A percentile compares a stretch with the other conserved stretches of the same genome.
These are phyloP conservation scores for Purpureocillium takamizusanense DNA, from an alignment of 2,329 filamentous ascomycete species.

Conservation along the genomic window DNA sequence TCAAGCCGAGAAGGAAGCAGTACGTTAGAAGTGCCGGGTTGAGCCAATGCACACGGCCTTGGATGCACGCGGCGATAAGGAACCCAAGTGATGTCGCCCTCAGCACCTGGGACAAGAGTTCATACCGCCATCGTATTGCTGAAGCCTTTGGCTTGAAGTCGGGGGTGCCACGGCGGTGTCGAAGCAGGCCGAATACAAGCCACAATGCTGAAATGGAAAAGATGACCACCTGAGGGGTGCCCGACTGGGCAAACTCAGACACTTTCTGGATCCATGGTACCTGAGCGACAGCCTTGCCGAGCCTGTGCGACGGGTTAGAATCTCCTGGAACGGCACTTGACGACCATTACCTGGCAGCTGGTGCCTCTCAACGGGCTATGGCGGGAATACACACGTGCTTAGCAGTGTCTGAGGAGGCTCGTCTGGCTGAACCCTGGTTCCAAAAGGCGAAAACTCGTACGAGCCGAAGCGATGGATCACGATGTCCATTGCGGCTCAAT, in stretches of 20 bases:
- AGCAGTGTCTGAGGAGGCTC: not conserved
- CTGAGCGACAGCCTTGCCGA: conserved; percentile 5
- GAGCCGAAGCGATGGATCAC: conserved; percentile 19
- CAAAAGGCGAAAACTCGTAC: conserved; percentile 20
- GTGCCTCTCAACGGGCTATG: no score
- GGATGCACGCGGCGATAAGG: conserved; percentile 24
- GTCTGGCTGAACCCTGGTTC: conserved; percentile 1
- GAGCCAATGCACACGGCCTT: conserved; percentile 23
- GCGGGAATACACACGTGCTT: not conserved
- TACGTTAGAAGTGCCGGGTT: conserved; percentile 28
- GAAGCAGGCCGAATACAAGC: conserved; percentile 22
- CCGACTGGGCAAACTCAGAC: conserved; percentile 29
- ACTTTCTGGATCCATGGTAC: conserved; percentile 29
- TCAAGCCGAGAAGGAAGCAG: conserved; percentile 32
- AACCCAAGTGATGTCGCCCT: conserved; percentile 30
- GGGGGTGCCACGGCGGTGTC: conserved; percentile 16
- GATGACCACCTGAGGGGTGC: conserved; percentile 27
- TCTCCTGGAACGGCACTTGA: no score
- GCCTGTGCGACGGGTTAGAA: not conserved
- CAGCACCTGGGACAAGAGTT: conserved; percentile 31
- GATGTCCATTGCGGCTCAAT: conserved; percentile 16
- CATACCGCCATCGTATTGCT: conserved; percentile 30
- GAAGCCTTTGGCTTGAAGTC: conserved; percentile 23
- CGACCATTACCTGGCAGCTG: no score
- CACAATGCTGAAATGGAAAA: conserved; percentile 27